Base-by-base conservation (phyloP, 768 basidiomycete genomes). In the Tulasnella sp. region DNA sequence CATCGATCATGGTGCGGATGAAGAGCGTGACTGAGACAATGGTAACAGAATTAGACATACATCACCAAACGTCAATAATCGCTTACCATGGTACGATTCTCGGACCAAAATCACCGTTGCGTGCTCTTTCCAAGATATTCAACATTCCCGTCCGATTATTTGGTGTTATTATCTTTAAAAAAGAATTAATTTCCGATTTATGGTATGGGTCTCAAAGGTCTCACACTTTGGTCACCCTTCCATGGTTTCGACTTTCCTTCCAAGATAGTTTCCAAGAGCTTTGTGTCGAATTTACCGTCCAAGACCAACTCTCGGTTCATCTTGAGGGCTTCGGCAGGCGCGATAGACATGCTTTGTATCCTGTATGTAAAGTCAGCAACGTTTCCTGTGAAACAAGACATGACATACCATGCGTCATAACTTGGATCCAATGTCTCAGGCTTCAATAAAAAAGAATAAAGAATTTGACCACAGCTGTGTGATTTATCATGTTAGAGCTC, bases 401-500 rank as follows among this genome's bases (percentile, higher is more conserved):
- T n/a, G n/a, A 56, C 72, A 39, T 54, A 87, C 89, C 89, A 93
- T 34, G 63, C 64, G 20, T 69, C 71, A 58, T 93, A 93, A 12
- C 82, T 81, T 42, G 67, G 67, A n/a, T 86, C 79, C 20, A 93
- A 75, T 3, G 88, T 89, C 53, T 91, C 87, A 15, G 86, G 89
- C 34, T 83, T 72, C 32, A 86, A 62, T 25, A 89, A 67, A 60
- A 78, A 83, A 2, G 72, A 79, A 60, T 87, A 91, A 62, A 89
- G 66, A 62, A 96, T 93, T 64, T 93, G 90, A 3, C 79, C 81
- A 58, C 79, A 91, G 13, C 84, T 86, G 19, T 7, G 24, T 13
- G 45, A 19, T 35, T 49, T 24, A 49, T 19, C 5, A 1, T 40
- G 20, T 19, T 24, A 20, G 6, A 12, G n/a, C 48, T 45, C 15